Conservation (phyloP, 2,329 filamentous ascomycete species). For the Aspergillus sp. region DNA sequence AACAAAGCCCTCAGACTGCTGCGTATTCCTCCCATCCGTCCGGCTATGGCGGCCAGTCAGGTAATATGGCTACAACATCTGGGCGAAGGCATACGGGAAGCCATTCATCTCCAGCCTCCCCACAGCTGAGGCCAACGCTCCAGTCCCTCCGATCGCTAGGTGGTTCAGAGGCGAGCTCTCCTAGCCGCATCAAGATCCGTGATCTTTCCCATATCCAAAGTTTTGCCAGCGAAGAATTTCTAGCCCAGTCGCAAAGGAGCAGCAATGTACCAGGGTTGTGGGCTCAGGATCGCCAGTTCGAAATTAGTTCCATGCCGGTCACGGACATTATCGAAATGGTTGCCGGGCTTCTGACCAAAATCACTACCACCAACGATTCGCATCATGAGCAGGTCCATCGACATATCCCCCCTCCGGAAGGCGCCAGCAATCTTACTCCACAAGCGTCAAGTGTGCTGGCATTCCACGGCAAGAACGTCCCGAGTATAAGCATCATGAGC, state of each 20-base stretch:
- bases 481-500: constrained; percentile 94
- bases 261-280: constrained; percentile 49
- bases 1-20: constrained; percentile 19
- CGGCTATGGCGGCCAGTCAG: constrained; percentile 31
- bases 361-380: constrained; percentile 92
- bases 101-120: constrained; percentile 50
- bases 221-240: constrained; percentile 78
- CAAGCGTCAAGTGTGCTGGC: constrained; percentile 79
- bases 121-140: constrained; percentile 51
- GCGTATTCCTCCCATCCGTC: constrained; percentile 26
- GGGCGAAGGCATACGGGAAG: constrained; percentile 31
- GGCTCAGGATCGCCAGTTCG: constrained; percentile 70
- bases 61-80: constrained; percentile 32
- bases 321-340: constrained; percentile 99
- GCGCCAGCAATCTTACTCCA: constrained; percentile 61
- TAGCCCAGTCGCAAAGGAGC: constrained; percentile 58
- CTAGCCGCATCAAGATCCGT: constrained; percentile 74
- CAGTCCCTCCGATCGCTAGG: constrained; percentile 49
- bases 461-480: constrained; percentile 97
- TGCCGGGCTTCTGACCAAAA: constrained; percentile 91
- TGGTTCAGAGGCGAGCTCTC: constrained; percentile 51
- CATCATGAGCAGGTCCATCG: constrained; percentile 92
- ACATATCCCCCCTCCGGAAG: constrained; percentile 65
- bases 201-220: constrained; percentile 90
- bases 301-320: constrained; percentile 97